Percentiles rank a stretch among this genome's conserved stretches.
These are phyloP conservation scores for Xylaria sp. DNA, from an alignment of 2,329 filamentous ascomycete species.

Conservation along the genomic window DNA sequence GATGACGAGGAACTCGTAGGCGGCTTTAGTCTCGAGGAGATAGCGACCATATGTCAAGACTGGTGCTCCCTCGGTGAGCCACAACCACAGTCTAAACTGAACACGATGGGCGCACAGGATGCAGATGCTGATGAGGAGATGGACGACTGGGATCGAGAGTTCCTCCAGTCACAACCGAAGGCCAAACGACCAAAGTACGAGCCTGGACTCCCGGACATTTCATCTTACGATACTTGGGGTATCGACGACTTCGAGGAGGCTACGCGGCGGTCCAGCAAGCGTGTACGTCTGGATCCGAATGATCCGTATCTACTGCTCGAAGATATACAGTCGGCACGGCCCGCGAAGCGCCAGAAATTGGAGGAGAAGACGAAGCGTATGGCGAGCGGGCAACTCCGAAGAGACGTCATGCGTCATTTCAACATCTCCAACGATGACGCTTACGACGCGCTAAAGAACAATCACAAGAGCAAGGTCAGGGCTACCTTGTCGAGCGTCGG, in stretches of 20 bases:
- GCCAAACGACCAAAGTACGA: slow-evolving; percentile 72
- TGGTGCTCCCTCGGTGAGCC: slow-evolving; percentile 70
- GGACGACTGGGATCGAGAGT: slow-evolving; percentile 73
- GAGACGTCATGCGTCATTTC: slow-evolving; percentile 82
- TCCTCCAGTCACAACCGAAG: slow-evolving; percentile 67
- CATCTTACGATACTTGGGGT: slow-evolving; percentile 72
- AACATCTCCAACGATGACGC: slow-evolving; percentile 97
- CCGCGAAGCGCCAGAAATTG: slow-evolving; percentile 67
- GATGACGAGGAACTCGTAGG: slow-evolving; percentile 68
- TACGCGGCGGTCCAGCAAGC: slow-evolving; percentile 78
- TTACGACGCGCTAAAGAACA: slow-evolving; percentile 95
- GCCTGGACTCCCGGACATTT: slow-evolving; percentile 68
- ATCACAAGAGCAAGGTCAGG: slow-evolving; percentile 94
- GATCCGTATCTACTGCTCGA: slow-evolving; percentile 90
- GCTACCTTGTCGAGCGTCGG: slow-evolving; percentile 90
- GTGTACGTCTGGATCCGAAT: slow-evolving; percentile 85
- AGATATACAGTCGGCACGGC: slow-evolving; percentile 72
- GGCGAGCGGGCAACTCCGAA: slow-evolving; percentile 75
- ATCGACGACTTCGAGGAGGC: slow-evolving; percentile 84
- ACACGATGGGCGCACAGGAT: slow-evolving; percentile 35
- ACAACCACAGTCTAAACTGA: slow-evolving; percentile 22
- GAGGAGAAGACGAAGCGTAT: slow-evolving; percentile 72
- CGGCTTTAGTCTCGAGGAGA: slow-evolving; percentile 80
- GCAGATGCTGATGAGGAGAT: slow-evolving; percentile 62
- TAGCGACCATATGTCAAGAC: slow-evolving; percentile 86